Percentiles rank a stretch among this genome's conserved stretches.
phyloP scores from a whole-genome alignment of 371 early-diverging fungal species.

The Funneliformis caledonium region DNA sequence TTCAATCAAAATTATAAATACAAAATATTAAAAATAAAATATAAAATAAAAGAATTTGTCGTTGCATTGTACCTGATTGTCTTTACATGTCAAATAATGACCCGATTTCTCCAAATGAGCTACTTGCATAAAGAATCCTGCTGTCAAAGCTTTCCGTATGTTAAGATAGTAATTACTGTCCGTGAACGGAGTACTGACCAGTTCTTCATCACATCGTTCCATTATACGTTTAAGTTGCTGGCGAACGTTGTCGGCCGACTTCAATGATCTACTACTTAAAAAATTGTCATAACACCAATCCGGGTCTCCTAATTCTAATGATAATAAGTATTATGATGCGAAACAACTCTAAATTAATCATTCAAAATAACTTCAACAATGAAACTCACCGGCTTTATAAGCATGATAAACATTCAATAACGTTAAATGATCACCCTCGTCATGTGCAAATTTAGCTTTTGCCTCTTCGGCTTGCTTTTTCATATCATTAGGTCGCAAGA shows the following conservation, averaged over 20 bases:
- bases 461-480: conserved; percentile 90
- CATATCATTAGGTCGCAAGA: conserved; percentile 88
- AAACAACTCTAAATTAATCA: not conserved
- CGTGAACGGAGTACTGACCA: conserved; percentile 77
- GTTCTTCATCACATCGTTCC: conserved; percentile 72
- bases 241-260: conserved; percentile 91
- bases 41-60: not conserved
- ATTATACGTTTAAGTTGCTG: conserved; percentile 86
- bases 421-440: conserved; percentile 91
- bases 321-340: not conserved
- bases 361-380: not conserved
- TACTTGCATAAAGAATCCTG: conserved; percentile 98
- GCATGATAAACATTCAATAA: conserved; percentile 94
- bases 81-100: conserved; percentile 93
- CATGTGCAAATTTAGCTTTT: conserved; percentile 90
- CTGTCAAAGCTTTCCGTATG: conserved; percentile 84
- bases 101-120: conserved; percentile 90
- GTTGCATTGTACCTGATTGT: conserved; percentile 78
- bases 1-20: not conserved
- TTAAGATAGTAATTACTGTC: conserved; percentile 78
- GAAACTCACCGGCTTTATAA: conserved; percentile 63
- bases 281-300: conserved; percentile 95
- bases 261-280: conserved; percentile 85
- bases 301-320: conserved; percentile 59
- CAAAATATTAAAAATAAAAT: not conserved